Conservation (phyloP, 1,139 yeast species). For the Kodamaea derodonti region DNA sequence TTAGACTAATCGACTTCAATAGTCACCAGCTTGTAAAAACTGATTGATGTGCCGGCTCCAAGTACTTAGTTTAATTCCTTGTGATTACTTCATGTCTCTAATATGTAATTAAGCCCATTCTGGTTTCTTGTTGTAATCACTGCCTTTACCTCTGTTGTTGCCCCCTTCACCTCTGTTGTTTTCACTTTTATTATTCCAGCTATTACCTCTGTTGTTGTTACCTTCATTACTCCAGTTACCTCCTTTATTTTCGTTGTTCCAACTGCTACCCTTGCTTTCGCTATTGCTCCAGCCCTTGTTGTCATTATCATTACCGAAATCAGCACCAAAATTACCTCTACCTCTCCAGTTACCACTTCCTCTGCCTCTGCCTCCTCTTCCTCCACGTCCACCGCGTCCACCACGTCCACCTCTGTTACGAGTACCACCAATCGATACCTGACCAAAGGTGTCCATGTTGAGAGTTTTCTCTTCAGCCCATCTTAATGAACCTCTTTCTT, state of each 20-base stretch:
- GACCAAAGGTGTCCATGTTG: slow-evolving; percentile 26
- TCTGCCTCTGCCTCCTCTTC: slow-evolving; percentile 22
- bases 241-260: slow-evolving; percentile 16
- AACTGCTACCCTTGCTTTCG: slow-evolving; percentile 21
- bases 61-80: no score
- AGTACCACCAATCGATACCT: slow-evolving; percentile 23
- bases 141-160: slow-evolving; percentile 13
- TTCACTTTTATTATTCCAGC: slow-evolving; percentile 16
- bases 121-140: slow-evolving; percentile 30
- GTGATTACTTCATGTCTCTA: no score
- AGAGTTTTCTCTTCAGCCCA: slow-evolving; percentile 58
- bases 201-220: slow-evolving; percentile 8
- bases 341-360: slow-evolving; percentile 12
- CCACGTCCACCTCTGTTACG: slow-evolving; percentile 30
- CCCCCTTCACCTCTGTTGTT: slow-evolving; percentile 16
- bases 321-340: slow-evolving; percentile 1
- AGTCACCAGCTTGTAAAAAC: no score
- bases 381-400: slow-evolving; percentile 28
- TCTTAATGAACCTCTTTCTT: slow-evolving; percentile 39
- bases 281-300: slow-evolving; percentile 20
- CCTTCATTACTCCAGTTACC: slow-evolving; percentile 17
- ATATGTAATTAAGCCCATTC: slow-evolving; percentile 39
- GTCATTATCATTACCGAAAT: slow-evolving; percentile 15
- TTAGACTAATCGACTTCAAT: no score
- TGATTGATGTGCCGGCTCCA: no score